Percentiles rank a stretch among this genome's conserved stretches.
These are phyloP conservation scores for Chrysoporthe deuterocubensis DNA, from an alignment of 2,329 filamentous ascomycete species.

Conservation along the genomic window DNA sequence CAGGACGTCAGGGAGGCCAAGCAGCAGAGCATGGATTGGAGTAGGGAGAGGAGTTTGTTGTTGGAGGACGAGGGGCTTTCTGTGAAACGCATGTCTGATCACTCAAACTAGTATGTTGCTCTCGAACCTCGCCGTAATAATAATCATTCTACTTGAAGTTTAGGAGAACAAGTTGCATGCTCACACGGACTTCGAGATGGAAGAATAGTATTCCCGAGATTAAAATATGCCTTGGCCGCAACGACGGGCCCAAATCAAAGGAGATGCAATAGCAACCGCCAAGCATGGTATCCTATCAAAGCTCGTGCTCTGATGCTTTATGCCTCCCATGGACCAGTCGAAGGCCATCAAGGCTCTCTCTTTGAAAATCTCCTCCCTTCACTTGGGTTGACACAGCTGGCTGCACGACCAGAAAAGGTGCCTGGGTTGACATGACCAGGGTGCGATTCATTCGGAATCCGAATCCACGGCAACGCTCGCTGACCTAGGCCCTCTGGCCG, in stretches of 20 bases:
- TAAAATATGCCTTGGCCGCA: background rate
- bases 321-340: background rate
- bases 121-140: too few species aligned
- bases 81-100: background rate
- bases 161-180: background rate
- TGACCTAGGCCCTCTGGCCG: conserved; percentile 1
- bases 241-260: background rate
- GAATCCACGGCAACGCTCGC: conserved; percentile 21
- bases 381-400: background rate
- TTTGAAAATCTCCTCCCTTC: background rate
- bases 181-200: background rate
- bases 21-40: background rate
- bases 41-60: background rate
- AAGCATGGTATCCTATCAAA: background rate
- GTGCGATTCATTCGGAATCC: conserved; percentile 14
- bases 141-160: too few species aligned
- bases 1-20: background rate
- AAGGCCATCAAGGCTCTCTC: background rate
- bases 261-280: background rate
- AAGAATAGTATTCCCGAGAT: background rate
- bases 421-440: too few species aligned
- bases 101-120: background rate
- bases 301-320: background rate
- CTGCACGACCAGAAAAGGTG: background rate
- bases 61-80: too few species aligned